A percentile compares a stretch with the other conserved stretches of the same genome.
Conservation (phyloP, 345 rosid species). For the Eucalyptus globulus region DNA sequence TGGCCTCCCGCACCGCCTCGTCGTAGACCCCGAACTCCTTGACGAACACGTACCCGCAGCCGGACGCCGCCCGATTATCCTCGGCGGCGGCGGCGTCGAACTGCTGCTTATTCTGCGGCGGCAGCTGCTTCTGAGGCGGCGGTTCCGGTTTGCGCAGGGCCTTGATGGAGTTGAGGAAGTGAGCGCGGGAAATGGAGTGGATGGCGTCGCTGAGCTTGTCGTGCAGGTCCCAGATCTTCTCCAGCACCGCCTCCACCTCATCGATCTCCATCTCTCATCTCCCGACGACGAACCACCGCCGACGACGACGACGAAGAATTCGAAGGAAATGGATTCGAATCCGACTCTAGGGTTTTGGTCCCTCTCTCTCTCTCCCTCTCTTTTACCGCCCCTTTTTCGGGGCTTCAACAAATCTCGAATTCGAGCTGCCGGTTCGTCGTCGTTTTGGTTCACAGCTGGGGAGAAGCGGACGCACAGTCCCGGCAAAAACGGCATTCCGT, state of each 20-base stretch:
- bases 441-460: too few species aligned
- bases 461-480: too few species aligned
- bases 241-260: constrained; percentile 78
- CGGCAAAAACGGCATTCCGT: too few species aligned
- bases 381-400: too few species aligned
- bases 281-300: not conserved
- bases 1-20: constrained; percentile 74
- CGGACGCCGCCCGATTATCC: constrained; percentile 6
- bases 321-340: not conserved
- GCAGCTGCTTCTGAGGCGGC: not conserved
- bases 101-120: not conserved
- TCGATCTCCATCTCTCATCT: constrained; percentile 86
- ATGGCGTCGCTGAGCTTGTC: constrained; percentile 97
- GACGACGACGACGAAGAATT: not conserved
- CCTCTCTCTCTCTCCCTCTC: too few species aligned
- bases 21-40: constrained; percentile 50
- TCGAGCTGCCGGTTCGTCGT: too few species aligned
- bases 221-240: constrained; percentile 94
- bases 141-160: constrained; percentile 3
- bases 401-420: too few species aligned
- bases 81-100: constrained; percentile 7
- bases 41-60: constrained; percentile 75
- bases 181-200: constrained; percentile 69
- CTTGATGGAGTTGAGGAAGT: constrained; percentile 65
- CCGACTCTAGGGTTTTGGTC: too few species aligned